A percentile compares a stretch with the other conserved stretches of the same genome.
These are phyloP conservation scores for Rehmannia glutinosa DNA, from an alignment of 257 asterid species.

Conservation along the genomic window DNA sequence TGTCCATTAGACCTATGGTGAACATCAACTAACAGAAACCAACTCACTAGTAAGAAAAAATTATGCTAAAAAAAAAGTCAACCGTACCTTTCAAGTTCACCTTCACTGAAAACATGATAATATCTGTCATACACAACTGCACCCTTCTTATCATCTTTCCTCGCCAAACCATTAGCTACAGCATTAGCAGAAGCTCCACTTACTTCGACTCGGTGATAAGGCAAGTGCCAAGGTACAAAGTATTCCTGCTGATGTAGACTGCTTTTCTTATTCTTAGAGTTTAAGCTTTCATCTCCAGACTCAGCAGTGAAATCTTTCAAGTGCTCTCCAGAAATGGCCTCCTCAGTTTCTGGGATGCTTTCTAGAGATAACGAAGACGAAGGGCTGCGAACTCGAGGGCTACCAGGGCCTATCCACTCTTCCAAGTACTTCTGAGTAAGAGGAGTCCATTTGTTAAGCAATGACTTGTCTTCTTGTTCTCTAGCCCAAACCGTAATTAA, in stretches of 20 bases:
- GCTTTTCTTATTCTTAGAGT: conserved; percentile 19
- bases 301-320: conserved; percentile 5
- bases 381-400: conserved; percentile 59
- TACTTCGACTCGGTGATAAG: conserved; percentile 95
- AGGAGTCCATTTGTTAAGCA: conserved; percentile 92
- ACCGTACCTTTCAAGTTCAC: conserved; percentile 89
- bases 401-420: conserved; percentile 93
- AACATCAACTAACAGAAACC: background rate
- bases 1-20: too few species aligned
- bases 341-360: conserved; percentile 83
- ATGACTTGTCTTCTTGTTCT: conserved; percentile 79
- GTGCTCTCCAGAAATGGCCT: conserved; percentile 30
- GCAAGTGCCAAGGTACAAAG: conserved; percentile 98
- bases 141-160: conserved; percentile 93
- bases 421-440: conserved; percentile 63
- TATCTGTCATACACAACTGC: conserved; percentile 91
- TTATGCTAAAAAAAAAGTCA: background rate
- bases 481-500: conserved; percentile 98
- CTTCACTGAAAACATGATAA: conserved; percentile 96
- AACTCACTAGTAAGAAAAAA: background rate
- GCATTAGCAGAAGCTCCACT: conserved; percentile 85
- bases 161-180: conserved; percentile 77
- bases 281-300: conserved; percentile 17
- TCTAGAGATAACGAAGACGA: conserved; percentile 45
- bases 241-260: conserved; percentile 64